Evolutionary conservation across 768 basidiomycete genomes (phyloP).

Genomic region (Roridomyces roridus): DNA sequence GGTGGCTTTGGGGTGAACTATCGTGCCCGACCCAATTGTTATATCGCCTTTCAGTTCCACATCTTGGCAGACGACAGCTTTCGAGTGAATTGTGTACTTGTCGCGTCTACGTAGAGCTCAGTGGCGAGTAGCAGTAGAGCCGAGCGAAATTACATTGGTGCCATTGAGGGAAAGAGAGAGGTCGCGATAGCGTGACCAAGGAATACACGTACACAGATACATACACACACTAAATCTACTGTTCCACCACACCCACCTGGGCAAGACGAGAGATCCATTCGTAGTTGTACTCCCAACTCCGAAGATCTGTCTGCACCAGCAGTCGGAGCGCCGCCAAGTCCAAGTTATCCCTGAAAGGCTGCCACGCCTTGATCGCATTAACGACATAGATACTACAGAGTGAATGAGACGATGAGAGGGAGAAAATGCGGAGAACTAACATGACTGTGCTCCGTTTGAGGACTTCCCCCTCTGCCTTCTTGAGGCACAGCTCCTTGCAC

Average conservation of each 20-base stretch:
- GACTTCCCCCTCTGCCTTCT: slow-evolving; percentile 13
- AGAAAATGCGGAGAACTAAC: slow-evolving; percentile 30
- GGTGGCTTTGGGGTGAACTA: slow-evolving; percentile 93
- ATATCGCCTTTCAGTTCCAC: slow-evolving; percentile 94
- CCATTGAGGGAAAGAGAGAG: slow-evolving; percentile 22
- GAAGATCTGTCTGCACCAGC: slow-evolving; percentile 37
- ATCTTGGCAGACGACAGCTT: slow-evolving; percentile 90
- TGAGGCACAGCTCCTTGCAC: slow-evolving; percentile 32
- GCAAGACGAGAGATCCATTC: slow-evolving; percentile 18
- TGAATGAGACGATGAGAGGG: not conserved
- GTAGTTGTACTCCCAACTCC: slow-evolving; percentile 20
- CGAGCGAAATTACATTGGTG: slow-evolving; percentile 30
- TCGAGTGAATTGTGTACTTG: slow-evolving; percentile 90
- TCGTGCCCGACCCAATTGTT: slow-evolving; percentile 87
- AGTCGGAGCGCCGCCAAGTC: slow-evolving; percentile 35
- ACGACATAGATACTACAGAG: slow-evolving; percentile 37
- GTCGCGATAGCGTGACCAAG: slow-evolving; percentile 3
- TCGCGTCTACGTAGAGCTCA: slow-evolving; percentile 62
- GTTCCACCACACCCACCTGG: not conserved
- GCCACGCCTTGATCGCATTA: slow-evolving; percentile 34
- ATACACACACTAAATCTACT: slow-evolving; percentile 9
- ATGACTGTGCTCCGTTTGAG: slow-evolving; percentile 39
- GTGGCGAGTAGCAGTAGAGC: not conserved
- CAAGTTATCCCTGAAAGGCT: slow-evolving; percentile 35
- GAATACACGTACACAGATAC: not conserved